Evolutionary conservation across 495 filamentous ascomycete species (phyloP), one percentile per base, ranked within the genome.

Genomic region (Penicillium malachiteum): DNA sequence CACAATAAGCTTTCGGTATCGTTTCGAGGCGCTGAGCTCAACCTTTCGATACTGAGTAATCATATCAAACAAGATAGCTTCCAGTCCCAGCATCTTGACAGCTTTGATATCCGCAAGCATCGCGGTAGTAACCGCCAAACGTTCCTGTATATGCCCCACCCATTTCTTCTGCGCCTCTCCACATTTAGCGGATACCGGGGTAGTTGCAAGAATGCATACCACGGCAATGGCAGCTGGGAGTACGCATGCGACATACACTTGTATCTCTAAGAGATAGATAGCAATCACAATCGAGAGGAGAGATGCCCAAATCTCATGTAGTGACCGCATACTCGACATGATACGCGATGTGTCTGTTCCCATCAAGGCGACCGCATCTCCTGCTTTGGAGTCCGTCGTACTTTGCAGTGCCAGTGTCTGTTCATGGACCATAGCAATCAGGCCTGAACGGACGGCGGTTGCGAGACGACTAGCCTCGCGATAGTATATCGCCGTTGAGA

Each of bases 281-380:
- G 79, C 84, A 34, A 87, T 59, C 1, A 65, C 58, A 0, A 85
- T 74, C 55, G 84, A 78, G 2, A 87, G 40, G 0, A 73, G 34
- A 35, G 76, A 69, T 0, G 79, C 81, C 79, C 79, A 83, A 12
- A 73, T 55, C 49, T 82, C 78, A 52, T 83, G 78, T 7, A 80
- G 48, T 32, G 38, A 43, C 16, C 64, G 48, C 21, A 75, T 63
- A 3, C 65, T 72, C 13, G 52, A 56, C 3, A 59, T 63, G 16
- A 80, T 71, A 21, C 73, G 65, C 35, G 78, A 75, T 11, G 78
- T 67, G 44, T 83, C 80, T 5, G 80, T 81, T 68, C 76, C 81
- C 72, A 84, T 83, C 7, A 83, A 52, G 0, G 77, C 73, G 9
- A 72, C 66, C 10, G 76, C 68, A 41, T 76, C 76, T 1, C 21